Conservation (phyloP, 768 basidiomycete genomes). For the Lepiota venenata region DNA sequence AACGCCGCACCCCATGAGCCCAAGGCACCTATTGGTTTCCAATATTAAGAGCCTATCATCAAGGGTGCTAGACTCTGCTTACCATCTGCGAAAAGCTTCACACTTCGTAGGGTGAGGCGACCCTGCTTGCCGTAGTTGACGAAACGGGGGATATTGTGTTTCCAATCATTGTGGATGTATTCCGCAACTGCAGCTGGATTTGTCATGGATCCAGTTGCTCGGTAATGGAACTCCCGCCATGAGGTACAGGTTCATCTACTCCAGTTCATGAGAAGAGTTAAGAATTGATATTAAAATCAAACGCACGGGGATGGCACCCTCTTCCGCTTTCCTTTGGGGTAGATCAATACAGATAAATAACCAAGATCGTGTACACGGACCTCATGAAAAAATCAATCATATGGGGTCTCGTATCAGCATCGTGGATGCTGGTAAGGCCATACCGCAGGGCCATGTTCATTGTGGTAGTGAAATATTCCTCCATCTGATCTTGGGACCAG, state of each 20-base stretch:
- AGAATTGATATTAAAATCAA: neutral
- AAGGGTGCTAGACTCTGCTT: constrained; percentile 3
- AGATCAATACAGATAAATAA: neutral
- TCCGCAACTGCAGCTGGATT: constrained; percentile 17
- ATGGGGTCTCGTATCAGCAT: constrained; percentile 55
- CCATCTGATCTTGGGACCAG: constrained; percentile 55
- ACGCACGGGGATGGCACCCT: constrained; percentile 65
- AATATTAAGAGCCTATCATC: neutral
- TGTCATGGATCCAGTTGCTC: neutral
- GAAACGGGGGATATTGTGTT: constrained; percentile 54
- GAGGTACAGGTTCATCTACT: constrained; percentile 16
- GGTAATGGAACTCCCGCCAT: constrained; percentile 8
- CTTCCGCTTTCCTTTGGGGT: constrained; percentile 58
- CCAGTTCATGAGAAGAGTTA: neutral
- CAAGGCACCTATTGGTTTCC: constrained; percentile 58
- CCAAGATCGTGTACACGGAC: constrained; percentile 32
- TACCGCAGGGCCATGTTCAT: constrained; percentile 67
- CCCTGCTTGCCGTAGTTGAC: constrained; percentile 53
- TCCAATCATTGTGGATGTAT: constrained; percentile 55
- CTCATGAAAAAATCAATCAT: constrained; percentile 62
- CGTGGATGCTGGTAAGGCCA: constrained; percentile 87
- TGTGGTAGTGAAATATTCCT: constrained; percentile 59
- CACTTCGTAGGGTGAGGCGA: constrained; percentile 55
- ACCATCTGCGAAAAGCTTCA: constrained; percentile 83
- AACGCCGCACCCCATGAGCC: constrained; percentile 93